Conservation (phyloP, 169 alveolate species). For the Plasmodium sp. region DNA sequence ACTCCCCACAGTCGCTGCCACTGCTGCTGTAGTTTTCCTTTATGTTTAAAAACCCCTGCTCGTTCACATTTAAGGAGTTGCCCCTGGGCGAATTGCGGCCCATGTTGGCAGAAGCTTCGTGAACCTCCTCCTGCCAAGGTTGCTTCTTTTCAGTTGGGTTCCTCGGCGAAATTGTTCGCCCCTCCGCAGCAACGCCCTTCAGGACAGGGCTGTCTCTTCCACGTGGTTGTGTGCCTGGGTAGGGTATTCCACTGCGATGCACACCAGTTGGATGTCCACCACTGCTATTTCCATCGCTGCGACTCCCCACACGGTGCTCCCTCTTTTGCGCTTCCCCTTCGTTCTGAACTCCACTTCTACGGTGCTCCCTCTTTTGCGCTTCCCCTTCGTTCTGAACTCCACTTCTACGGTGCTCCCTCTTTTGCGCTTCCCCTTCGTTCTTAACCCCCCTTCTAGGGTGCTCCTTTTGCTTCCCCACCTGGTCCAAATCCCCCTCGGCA, state of each 20-base stretch:
- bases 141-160: background rate
- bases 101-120: background rate
- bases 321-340: background rate
- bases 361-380: background rate
- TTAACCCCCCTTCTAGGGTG: background rate
- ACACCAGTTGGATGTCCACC: no score
- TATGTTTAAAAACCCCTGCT: constrained; percentile 52
- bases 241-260: background rate
- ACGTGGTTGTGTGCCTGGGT: background rate
- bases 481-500: background rate
- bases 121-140: background rate
- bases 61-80: constrained; percentile 34
- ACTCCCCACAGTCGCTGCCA: constrained; percentile 4
- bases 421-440: background rate
- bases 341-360: background rate
- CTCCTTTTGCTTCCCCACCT: background rate
- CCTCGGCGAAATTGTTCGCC: background rate
- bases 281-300: no score
- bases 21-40: constrained; percentile 35
- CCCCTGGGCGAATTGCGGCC: background rate
- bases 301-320: background rate
- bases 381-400: no score
- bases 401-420: background rate
- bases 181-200: background rate
- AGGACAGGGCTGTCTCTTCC: background rate